These are phyloP conservation scores for Globisporangium sylvaticum DNA, from an alignment of 352 stramenopile genomes.

Conservation along the genomic window DNA sequence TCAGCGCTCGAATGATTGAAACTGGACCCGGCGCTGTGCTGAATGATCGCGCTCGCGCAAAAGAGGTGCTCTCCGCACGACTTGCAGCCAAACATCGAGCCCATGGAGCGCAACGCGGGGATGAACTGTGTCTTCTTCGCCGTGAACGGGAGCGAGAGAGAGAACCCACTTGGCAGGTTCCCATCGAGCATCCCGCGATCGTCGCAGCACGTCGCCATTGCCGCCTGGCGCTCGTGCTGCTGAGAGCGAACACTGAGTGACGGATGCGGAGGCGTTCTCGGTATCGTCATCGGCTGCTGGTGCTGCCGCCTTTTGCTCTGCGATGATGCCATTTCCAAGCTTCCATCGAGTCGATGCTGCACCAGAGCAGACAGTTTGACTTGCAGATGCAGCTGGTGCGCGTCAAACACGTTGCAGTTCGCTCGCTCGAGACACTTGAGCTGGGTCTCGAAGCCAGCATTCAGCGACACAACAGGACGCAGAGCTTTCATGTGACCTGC, in stretches of 20 bases:
- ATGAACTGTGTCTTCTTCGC: slow-evolving; percentile 44
- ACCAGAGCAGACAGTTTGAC: slow-evolving; percentile 29
- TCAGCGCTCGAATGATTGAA: slow-evolving; percentile 1
- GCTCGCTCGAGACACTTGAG: slow-evolving; percentile 70
- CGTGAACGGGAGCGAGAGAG: slow-evolving; percentile 32
- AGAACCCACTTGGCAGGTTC: slow-evolving; percentile 51
- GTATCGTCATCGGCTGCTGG: neutral
- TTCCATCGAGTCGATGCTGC: slow-evolving; percentile 32
- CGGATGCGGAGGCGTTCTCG: slow-evolving; percentile 15
- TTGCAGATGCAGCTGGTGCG: slow-evolving; percentile 74
- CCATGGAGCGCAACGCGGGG: slow-evolving; percentile 68
- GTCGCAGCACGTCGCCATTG: slow-evolving; percentile 26
- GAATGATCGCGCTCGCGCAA: slow-evolving; percentile 56
- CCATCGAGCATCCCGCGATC: slow-evolving; percentile 61
- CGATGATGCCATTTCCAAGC: slow-evolving; percentile 15
- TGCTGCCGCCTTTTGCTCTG: slow-evolving; percentile 24
- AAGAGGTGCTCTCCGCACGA: slow-evolving; percentile 57
- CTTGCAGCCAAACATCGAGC: slow-evolving; percentile 60
- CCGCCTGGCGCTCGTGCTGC: slow-evolving; percentile 1
- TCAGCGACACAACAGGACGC: slow-evolving; percentile 70
- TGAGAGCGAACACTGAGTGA: slow-evolving; percentile 19
- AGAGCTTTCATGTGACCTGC: slow-evolving; percentile 43
- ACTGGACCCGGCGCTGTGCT: slow-evolving; percentile 11
- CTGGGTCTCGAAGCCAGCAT: slow-evolving; percentile 83
- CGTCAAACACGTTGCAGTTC: slow-evolving; percentile 61